These are phyloP conservation scores for Sambucus nigra DNA, from an alignment of 129 eudicot genomes.

Conservation along the genomic window DNA sequence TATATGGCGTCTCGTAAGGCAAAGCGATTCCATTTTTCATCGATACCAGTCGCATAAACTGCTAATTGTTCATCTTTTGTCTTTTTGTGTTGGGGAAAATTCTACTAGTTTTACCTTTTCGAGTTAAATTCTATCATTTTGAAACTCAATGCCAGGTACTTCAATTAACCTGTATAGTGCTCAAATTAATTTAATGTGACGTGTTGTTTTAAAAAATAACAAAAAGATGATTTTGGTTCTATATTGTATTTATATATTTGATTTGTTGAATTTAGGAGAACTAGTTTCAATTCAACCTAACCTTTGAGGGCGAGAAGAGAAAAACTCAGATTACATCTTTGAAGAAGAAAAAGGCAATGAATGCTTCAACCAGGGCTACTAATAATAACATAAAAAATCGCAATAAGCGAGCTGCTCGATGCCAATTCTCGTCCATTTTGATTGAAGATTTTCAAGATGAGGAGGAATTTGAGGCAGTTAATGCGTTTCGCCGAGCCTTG, in stretches of 20 bases:
- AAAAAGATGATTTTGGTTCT: background rate
- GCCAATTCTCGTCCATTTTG: slow-evolving; percentile 61
- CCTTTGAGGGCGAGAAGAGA: slow-evolving; percentile 57
- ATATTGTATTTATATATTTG: background rate
- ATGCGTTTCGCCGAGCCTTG: slow-evolving; percentile 55
- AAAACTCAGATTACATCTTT: slow-evolving; percentile 55
- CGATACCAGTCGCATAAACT: background rate
- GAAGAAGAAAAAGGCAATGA: slow-evolving; percentile 60
- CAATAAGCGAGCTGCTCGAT: slow-evolving; percentile 39
- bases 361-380: slow-evolving; percentile 34
- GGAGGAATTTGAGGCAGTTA: slow-evolving; percentile 63
- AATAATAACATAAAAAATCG: slow-evolving; percentile 37
- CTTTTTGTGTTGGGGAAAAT: background rate
- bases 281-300: slow-evolving; percentile 23
- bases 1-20: slow-evolving; percentile 1
- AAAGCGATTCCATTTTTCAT: background rate
- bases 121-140: background rate
- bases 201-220: background rate
- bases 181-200: background rate
- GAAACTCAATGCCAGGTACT: slow-evolving; percentile 45
- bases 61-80: background rate
- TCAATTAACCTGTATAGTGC: background rate
- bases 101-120: background rate
- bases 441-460: slow-evolving; percentile 67
- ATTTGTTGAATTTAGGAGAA: slow-evolving; percentile 13